Percentiles rank a stretch among this genome's conserved stretches.
These are phyloP conservation scores for Apophysomyces variabilis DNA, from an alignment of 371 early-diverging fungal genomes.

Conservation along the genomic window DNA sequence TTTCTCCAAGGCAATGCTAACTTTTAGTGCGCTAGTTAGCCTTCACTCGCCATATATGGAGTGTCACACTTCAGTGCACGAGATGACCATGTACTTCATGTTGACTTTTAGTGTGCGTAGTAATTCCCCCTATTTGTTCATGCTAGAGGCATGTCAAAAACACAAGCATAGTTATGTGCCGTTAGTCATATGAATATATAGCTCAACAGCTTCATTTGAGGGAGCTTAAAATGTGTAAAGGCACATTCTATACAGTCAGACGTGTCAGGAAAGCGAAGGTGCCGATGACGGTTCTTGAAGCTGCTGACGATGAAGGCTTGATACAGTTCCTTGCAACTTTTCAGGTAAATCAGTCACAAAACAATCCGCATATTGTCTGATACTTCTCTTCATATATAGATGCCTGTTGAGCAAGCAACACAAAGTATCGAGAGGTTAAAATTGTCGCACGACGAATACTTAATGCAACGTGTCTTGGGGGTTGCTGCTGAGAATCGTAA, in stretches of 20 bases:
- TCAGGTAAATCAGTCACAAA: conserved; percentile 1
- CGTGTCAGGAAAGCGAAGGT: not conserved
- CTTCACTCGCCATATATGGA: too few relatives aligned
- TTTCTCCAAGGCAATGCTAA: too few relatives aligned
- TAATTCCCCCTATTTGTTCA: not conserved
- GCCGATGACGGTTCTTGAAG: not conserved
- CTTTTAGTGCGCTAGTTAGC: too few relatives aligned
- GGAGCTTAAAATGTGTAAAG: conserved; percentile 3
- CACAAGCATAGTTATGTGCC: not conserved
- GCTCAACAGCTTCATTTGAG: not conserved
- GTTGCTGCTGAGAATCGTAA: too few relatives aligned
- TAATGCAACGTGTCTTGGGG: too few relatives aligned
- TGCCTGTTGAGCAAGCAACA: too few relatives aligned
- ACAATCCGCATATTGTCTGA: not conserved
- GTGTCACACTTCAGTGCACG: too few relatives aligned
- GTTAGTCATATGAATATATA: conserved; percentile 2
- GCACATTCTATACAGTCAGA: not conserved
- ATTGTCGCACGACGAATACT: too few relatives aligned
- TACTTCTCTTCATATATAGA: not conserved
- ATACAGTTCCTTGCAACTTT: not conserved
- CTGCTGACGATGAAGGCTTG: not conserved
- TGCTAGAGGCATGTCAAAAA: not conserved
- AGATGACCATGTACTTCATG: too few relatives aligned
- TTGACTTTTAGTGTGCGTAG: too few relatives aligned
- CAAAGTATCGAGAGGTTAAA: too few relatives aligned